Percentiles rank a stretch among this genome's conserved stretches.
phyloP scores from a whole-genome alignment of 139 green algal genomes.

The Diplosphaera chodatii region DNA sequence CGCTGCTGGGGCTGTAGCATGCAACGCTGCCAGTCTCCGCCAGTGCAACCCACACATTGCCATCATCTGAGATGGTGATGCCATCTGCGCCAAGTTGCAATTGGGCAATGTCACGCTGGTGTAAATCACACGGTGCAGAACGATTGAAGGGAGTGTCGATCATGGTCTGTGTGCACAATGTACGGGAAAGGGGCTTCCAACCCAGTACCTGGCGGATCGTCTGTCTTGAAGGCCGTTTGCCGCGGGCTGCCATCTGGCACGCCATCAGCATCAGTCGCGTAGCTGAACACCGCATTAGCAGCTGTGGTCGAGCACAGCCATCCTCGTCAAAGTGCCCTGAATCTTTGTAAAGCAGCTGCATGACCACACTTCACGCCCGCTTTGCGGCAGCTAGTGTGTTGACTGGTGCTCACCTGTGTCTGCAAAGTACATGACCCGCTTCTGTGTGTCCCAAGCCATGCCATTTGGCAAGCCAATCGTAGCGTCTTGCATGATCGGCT shows the following conservation, averaged over 20 bases:
- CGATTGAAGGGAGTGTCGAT: too few relatives aligned
- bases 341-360: too few relatives aligned
- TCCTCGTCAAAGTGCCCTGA: too few relatives aligned
- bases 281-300: constrained; percentile 12
- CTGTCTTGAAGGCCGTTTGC: neutral
- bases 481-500: neutral
- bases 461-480: constrained; percentile 36
- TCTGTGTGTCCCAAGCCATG: constrained; percentile 35
- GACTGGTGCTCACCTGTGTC: constrained; percentile 16
- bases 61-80: constrained; percentile 49
- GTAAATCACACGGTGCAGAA: too few relatives aligned
- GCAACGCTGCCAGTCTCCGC: constrained; percentile 44
- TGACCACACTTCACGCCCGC: too few relatives aligned
- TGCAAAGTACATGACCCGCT: constrained; percentile 26
- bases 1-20: constrained; percentile 16
- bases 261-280: constrained; percentile 23
- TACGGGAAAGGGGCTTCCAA: too few relatives aligned
- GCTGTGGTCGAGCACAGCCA: too few relatives aligned
- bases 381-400: too few relatives aligned
- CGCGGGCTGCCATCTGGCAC: neutral
- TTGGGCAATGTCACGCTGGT: too few relatives aligned
- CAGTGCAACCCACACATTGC: constrained; percentile 60
- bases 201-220: neutral
- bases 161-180: too few relatives aligned
- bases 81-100: constrained; percentile 24